A percentile compares a stretch with the other conserved stretches of the same genome.
phyloP scores from a whole-genome alignment of 345 rosid species.

The Hibiscus mutabilis region DNA sequence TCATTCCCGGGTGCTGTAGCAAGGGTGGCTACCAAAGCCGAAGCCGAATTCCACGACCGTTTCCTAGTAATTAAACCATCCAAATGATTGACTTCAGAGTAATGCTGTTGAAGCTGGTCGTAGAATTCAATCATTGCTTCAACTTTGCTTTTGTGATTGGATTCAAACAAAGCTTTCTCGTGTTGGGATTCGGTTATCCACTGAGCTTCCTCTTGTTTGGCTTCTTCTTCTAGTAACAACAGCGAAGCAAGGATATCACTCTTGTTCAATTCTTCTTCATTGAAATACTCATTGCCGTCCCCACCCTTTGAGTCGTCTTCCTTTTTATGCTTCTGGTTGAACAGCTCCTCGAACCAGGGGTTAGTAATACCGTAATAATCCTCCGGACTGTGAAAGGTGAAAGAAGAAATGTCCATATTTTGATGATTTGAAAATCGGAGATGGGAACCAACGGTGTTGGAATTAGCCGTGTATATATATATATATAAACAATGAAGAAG shows the following conservation, averaged over 20 bases:
- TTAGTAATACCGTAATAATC: slow-evolving; percentile 29
- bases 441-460: slow-evolving; percentile 1
- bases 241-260: slow-evolving; percentile 42
- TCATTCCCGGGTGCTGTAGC: background rate
- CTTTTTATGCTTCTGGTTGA: slow-evolving; percentile 8
- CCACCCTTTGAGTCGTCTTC: slow-evolving; percentile 9
- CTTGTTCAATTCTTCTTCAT: slow-evolving; percentile 8
- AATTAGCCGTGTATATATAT: background rate
- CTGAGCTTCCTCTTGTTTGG: slow-evolving; percentile 10
- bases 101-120: slow-evolving; percentile 33
- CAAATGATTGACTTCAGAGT: slow-evolving; percentile 21
- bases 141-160: slow-evolving; percentile 33
- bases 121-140: slow-evolving; percentile 33
- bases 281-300: slow-evolving; percentile 3
- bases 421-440: background rate
- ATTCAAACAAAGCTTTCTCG: slow-evolving; percentile 35
- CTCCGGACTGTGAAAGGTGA: slow-evolving; percentile 54
- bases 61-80: slow-evolving; percentile 27
- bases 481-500: too few relatives aligned
- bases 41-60: slow-evolving; percentile 26
- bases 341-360: slow-evolving; percentile 24
- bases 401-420: slow-evolving; percentile 47
- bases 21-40: slow-evolving; percentile 8
- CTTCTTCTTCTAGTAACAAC: slow-evolving; percentile 35
- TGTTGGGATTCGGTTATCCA: slow-evolving; percentile 30